A percentile compares a stretch with the other conserved stretches of the same genome.
phyloP scores from a whole-genome alignment of 345 rosid species.

The Populus euphratica region DNA sequence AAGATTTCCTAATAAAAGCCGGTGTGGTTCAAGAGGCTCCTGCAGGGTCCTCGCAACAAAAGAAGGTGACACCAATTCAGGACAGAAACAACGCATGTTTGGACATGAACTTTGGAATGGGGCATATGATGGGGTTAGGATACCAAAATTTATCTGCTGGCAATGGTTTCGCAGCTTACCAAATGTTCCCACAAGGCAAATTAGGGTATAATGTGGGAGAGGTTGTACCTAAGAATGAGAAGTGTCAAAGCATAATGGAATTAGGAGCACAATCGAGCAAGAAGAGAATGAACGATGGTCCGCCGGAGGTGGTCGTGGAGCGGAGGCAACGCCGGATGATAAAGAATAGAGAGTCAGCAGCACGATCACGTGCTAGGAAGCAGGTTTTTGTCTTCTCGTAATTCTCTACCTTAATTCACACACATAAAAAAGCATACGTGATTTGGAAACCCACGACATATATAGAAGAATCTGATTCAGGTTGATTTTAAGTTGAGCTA shows the following conservation, averaged over 20 bases:
- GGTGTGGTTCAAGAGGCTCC: conserved; percentile 68
- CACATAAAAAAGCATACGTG: too few species aligned
- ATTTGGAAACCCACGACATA: too few species aligned
- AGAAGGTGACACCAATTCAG: conserved; percentile 1
- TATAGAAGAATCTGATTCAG: too few species aligned
- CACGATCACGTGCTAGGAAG: conserved; percentile 89
- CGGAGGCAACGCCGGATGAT: conserved; percentile 86
- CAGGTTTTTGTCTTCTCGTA: conserved; percentile 43
- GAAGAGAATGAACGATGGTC: conserved; percentile 62
- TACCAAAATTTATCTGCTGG: conserved; percentile 14
- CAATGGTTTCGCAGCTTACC: conserved; percentile 35
- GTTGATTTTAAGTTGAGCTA: too few species aligned
- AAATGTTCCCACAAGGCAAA: conserved; percentile 24
- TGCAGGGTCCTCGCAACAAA: not conserved
- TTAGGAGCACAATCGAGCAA: conserved; percentile 31
- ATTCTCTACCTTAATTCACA: not conserved
- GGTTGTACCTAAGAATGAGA: conserved; percentile 33
- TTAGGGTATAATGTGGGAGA: conserved; percentile 35
- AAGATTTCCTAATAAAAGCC: conserved; percentile 78
- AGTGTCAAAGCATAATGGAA: conserved; percentile 29
- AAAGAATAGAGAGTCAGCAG: conserved; percentile 89
- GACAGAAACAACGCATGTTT: conserved; percentile 14
- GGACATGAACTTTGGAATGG: conserved; percentile 34
- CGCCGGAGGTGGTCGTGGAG: conserved; percentile 67
- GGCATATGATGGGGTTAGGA: conserved; percentile 33